phyloP scores from a whole-genome alignment of 2,329 filamentous ascomycete genomes.

The Fusarium mangiferae region DNA sequence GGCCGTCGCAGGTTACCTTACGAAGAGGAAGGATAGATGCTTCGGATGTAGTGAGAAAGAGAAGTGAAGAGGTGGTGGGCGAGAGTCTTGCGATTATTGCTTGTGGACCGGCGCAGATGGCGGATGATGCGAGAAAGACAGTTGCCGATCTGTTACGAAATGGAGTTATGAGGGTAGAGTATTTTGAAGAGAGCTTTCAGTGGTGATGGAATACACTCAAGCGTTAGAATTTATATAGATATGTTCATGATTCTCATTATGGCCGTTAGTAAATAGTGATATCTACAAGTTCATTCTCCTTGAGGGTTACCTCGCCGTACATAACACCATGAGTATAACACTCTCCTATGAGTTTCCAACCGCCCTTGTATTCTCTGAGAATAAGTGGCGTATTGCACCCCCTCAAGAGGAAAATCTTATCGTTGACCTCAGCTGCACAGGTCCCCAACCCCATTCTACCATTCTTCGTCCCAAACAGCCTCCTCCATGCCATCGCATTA shows the following conservation, averaged over 20 bases:
- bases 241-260: background rate
- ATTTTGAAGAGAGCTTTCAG: constrained; percentile 57
- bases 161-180: constrained; percentile 48
- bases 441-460: constrained; percentile 11
- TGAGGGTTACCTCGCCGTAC: background rate
- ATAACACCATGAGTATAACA: constrained; percentile 6
- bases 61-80: constrained; percentile 29
- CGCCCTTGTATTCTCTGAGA: fast-evolving
- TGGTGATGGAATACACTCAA: constrained; percentile 46
- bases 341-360: background rate
- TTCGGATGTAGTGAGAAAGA: constrained; percentile 44
- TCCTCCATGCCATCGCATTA: constrained; percentile 3
- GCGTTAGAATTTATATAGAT: background rate
- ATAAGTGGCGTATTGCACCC: background rate
- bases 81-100: constrained; percentile 54
- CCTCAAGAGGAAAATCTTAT: background rate
- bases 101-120: constrained; percentile 58
- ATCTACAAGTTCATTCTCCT: background rate
- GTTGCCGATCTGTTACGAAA: constrained; percentile 47
- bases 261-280: background rate
- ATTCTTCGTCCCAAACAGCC: background rate
- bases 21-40: constrained; percentile 49
- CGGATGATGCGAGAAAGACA: constrained; percentile 54
- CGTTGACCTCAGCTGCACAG: background rate
- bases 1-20: constrained; percentile 31